A percentile compares a stretch with the other conserved stretches of the same genome.
These are phyloP conservation scores for Schoenoplectus tabernaemontani DNA, from an alignment of 202 grass and related monocot genomes.

Conservation along the genomic window DNA sequence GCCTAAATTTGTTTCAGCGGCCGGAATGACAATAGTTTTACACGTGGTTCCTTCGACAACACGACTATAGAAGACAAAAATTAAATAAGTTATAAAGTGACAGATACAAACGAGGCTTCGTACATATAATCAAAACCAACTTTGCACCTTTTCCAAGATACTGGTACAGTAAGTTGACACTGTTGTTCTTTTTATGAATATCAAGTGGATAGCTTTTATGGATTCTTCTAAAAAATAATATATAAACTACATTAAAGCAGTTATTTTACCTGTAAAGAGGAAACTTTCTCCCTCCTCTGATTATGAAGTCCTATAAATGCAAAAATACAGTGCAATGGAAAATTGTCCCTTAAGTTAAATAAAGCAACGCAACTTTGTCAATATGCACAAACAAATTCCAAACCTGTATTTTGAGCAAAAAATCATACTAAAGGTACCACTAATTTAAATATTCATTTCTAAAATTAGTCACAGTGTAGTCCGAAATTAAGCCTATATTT, in stretches of 20 bases:
- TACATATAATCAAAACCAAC: background rate
- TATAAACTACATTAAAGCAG: background rate
- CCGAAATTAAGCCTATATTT: background rate
- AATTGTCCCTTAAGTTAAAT: background rate
- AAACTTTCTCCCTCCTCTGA: conserved; percentile 75
- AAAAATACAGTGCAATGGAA: background rate
- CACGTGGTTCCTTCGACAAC: conserved; percentile 54
- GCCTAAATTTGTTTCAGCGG: conserved; percentile 39
- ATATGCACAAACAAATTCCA: background rate
- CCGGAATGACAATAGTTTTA: conserved; percentile 74
- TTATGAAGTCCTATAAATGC: conserved; percentile 76
- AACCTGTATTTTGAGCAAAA: background rate
- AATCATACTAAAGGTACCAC: background rate
- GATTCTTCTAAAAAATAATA: background rate
- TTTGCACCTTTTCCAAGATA: background rate
- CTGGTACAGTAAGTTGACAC: background rate
- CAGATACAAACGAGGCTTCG: background rate
- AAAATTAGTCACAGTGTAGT: background rate
- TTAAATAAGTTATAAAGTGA: background rate
- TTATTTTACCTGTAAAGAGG: conserved; percentile 77
- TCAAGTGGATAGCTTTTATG: background rate
- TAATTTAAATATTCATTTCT: background rate
- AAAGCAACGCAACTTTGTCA: background rate
- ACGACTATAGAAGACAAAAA: conserved; percentile 39
- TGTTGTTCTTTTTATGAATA: background rate